These are phyloP conservation scores for Plasmodium vinckei DNA, from an alignment of 169 alveolate species.

Conservation along the genomic window DNA sequence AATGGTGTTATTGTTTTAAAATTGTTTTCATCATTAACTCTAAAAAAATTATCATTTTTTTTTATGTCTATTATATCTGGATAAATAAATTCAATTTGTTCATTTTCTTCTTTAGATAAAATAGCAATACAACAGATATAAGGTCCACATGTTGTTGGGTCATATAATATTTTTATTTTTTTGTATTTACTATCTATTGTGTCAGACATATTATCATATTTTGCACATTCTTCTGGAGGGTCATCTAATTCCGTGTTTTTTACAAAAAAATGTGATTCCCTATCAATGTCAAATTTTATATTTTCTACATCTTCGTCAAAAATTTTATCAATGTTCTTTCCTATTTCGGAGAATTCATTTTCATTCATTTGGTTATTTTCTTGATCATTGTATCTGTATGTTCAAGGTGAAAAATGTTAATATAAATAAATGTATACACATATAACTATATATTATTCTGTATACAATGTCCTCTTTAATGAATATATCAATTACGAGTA, in stretches of 20 bases:
- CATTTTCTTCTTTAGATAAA: conserved; percentile 47
- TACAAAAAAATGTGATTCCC: conserved; percentile 36
- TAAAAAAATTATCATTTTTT: conserved; percentile 16
- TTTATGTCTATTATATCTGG: conserved; percentile 32
- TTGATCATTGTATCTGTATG: conserved; percentile 20
- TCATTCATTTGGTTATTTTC: conserved; percentile 1
- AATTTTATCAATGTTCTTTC: conserved; percentile 42
- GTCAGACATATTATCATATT: neutral
- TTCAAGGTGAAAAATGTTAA: neutral
- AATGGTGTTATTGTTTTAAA: conserved; percentile 46
- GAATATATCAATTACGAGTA: neutral
- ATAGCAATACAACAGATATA: conserved; percentile 47
- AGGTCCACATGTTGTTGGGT: conserved; percentile 45
- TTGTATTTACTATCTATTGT: neutral
- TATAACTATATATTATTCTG: neutral
- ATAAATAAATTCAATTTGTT: conserved; percentile 50
- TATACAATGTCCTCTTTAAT: neutral
- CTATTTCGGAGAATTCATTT: conserved; percentile 29
- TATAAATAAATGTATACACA: conserved; percentile 6
- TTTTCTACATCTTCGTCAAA: conserved; percentile 74
- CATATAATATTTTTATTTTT: conserved; percentile 35
- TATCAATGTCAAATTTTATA: conserved; percentile 61
- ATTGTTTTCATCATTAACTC: conserved; percentile 19
- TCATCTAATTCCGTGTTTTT: conserved; percentile 25
- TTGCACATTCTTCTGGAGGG: neutral